These are phyloP conservation scores for Entoloma clypeatum DNA, from an alignment of 1,284 basidiomycete genomes.

Conservation along the genomic window DNA sequence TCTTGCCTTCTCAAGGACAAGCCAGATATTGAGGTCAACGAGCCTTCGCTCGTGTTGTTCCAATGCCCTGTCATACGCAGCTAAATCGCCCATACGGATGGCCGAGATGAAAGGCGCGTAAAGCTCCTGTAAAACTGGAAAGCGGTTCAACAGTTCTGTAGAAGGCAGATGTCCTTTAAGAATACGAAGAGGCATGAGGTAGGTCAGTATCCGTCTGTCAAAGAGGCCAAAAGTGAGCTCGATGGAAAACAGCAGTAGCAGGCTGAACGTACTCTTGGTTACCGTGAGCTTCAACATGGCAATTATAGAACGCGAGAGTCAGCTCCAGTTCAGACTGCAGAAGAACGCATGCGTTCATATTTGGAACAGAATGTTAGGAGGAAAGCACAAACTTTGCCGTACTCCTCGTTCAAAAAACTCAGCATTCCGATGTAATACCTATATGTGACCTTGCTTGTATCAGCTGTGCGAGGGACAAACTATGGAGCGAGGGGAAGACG, in stretches of 20 bases:
- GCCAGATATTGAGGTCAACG: constrained; percentile 79
- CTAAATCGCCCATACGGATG: constrained; percentile 74
- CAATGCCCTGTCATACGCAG: constrained; percentile 77
- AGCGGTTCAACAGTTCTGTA: constrained; percentile 58
- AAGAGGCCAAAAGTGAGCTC: not conserved
- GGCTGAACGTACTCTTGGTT: constrained; percentile 73
- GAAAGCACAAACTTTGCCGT: constrained; percentile 55
- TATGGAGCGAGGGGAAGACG: constrained; percentile 7
- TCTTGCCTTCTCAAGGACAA: constrained; percentile 84
- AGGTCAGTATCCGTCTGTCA: constrained; percentile 79
- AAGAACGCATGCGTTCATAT: constrained; percentile 3
- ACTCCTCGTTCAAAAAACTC: constrained; percentile 90
- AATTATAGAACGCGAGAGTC: constrained; percentile 77
- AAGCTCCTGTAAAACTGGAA: constrained; percentile 69
- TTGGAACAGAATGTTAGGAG: not conserved
- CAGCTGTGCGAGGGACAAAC: constrained; percentile 16
- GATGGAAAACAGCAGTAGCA: constrained; percentile 3
- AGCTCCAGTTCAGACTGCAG: constrained; percentile 78
- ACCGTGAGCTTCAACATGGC: constrained; percentile 58
- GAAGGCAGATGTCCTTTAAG: constrained; percentile 84
- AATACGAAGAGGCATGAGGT: constrained; percentile 86
- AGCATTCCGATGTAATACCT: constrained; percentile 93
- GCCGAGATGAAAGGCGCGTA: constrained; percentile 81
- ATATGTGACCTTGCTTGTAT: constrained; percentile 68
- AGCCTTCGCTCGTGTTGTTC: constrained; percentile 64